Evolutionary conservation across 306 rosid species (phyloP), one percentile per base, ranked within the genome.

Genomic region (Herpetospermum pedunculosum): DNA sequence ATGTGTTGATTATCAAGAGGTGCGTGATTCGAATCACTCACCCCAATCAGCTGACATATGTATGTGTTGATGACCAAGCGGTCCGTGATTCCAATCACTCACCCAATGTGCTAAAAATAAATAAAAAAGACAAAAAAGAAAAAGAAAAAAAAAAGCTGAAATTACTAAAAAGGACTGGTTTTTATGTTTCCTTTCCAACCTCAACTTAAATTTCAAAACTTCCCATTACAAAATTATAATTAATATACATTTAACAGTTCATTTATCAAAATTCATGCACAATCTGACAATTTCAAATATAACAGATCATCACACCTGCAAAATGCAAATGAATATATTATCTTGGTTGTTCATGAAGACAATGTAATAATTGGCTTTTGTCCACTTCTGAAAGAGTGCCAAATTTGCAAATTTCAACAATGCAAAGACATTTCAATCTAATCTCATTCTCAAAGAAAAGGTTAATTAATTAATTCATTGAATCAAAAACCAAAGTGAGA

Each of bases 401-500:
- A 64, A 30, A 64, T 37, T 64, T 21, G 30, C 68, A 60, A 64
- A 16, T 34, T 34, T 62, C 70, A 62, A 2, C 68, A 2, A 14
- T 16, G 12, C 21, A 29, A 29, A 14, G 12, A 59, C 43, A 32
- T 19, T 34, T 63, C 19, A 57, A 57, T 57, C 30, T 12, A 28
- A 25, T 55, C 14, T 55, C 62, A 25, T 18, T 8, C n/a, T n/a
- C n/a, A n/a, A n/a, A n/a, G n/a, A n/a, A 26, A 55, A 14, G 5
- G 49, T 37, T 64, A 37, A 64, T 37, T n/a, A 64, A 64, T 64
- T 37, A 64, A 64, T 8, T 37, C 30, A 32, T 32, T 60, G 68
- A 32, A 64, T 64, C 71, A 64, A 63, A 63, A 44, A 21, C 47
- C 48, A 64, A 64, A 64, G 71, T 37, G 71, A 64, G 47, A 55